Base-by-base conservation (phyloP, 805 yeast species). In the Suhomyces tanzawaensis region DNA sequence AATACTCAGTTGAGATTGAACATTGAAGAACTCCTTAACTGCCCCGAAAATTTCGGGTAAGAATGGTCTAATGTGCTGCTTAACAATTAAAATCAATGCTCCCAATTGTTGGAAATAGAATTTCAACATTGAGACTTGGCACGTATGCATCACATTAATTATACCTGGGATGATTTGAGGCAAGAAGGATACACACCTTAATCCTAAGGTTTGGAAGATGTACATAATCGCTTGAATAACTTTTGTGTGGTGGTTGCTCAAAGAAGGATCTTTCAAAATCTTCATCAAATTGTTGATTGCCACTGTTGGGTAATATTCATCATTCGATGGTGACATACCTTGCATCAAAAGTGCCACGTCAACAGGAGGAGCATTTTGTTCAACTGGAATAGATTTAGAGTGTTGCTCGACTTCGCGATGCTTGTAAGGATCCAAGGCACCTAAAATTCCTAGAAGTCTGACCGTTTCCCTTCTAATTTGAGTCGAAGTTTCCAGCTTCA, bases 361-460 rank as follows among this genome's bases (percentile, higher is more conserved):
- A 5, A 89, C 79, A 0, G 97, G 84, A 3, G 96, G 93, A 2
- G 91, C 88, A 52, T 85, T 85, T 45, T 86, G 91, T 47, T 86
- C 95, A 1, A 77, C 82, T 0, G 72, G 68, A 4, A 63, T 63
- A 30, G 48, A 70, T 52, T 75, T 79, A 1, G 83, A 75, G 1
- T 71, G 72, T 40, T 86, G 81, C 55, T 90, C 98, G 7, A 90
- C 86, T 50, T 88, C 96, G 39, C 96, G 79, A 49, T 89, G 95
- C 55, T 87, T 90, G 57, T 91, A 93, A 1, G 99, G 99, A 61
- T 93, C 99, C 33, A 93, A 67, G 0, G 99, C 99, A 46, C 99
- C 99, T 29, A 93, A 66, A 23, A 90, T 89, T 55, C 99, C 99
- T 40, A 93, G 68, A 17, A 93, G 63, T 46, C 91, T 74, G 1